Percentiles rank a stretch among this genome's conserved stretches.
phyloP scores from a whole-genome alignment of 257 asterid species.

The Nicotiana tomentosiformis region DNA sequence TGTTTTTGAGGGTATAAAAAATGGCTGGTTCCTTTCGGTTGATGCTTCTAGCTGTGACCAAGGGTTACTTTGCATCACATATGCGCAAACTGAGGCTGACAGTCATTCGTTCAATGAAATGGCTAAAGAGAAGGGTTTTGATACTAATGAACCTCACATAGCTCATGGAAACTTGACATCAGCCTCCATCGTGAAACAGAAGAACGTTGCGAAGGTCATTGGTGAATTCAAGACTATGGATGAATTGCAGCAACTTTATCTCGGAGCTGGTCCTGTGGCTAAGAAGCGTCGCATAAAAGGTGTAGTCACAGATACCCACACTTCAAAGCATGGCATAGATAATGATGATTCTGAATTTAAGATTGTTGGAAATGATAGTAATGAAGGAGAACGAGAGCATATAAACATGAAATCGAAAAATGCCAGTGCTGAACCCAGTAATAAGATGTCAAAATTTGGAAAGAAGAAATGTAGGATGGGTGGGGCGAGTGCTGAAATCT shows the following conservation, averaged over 20 bases:
- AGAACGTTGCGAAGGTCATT: slow-evolving; percentile 17
- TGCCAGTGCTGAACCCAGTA: not conserved
- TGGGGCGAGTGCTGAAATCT: slow-evolving; percentile 15
- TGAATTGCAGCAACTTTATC: slow-evolving; percentile 11
- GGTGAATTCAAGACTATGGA: slow-evolving; percentile 11
- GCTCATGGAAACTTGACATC: slow-evolving; percentile 5
- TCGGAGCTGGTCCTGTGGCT: slow-evolving; percentile 21
- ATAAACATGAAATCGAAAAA: not conserved
- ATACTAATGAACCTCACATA: slow-evolving; percentile 3
- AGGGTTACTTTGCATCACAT: slow-evolving; percentile 20
- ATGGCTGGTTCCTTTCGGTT: slow-evolving; percentile 41
- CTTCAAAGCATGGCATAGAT: not conserved
- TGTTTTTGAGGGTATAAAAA: slow-evolving; percentile 34
- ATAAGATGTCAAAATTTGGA: not conserved
- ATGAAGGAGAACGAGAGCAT: slow-evolving; percentile 12
- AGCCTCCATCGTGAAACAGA: slow-evolving; percentile 14
- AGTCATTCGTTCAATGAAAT: slow-evolving; percentile 6
- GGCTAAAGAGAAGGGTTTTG: slow-evolving; percentile 1
- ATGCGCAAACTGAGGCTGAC: not conserved
- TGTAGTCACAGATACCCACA: slow-evolving; percentile 3
- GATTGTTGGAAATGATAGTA: slow-evolving; percentile 9
- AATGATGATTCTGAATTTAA: not conserved
- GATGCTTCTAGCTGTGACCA: slow-evolving; percentile 30
- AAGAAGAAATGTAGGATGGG: not conserved
- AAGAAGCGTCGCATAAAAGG: slow-evolving; percentile 33